Conservation (phyloP, 1,284 basidiomycete genomes). For the Ustilago esculenta region DNA sequence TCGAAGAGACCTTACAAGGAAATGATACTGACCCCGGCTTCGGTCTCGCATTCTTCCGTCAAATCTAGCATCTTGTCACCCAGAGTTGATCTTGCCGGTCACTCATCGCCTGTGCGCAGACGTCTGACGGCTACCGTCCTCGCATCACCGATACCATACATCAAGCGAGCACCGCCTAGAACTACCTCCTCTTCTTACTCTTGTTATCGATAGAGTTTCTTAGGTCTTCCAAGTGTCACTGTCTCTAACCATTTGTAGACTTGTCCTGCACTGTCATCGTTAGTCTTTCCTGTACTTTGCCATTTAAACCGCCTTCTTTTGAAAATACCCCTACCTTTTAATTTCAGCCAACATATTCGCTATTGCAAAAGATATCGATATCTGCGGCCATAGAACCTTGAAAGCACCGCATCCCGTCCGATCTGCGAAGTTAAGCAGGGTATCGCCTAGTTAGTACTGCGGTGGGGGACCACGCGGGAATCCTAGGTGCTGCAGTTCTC, state of each 20-base stretch:
- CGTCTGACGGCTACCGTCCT: background rate
- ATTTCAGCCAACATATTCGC: too few relatives aligned
- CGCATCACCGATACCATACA: conserved; percentile 26
- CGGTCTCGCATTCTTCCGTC: background rate
- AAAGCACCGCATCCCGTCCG: conserved; percentile 83
- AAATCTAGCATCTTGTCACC: background rate
- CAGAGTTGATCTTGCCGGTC: background rate
- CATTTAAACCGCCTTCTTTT: too few relatives aligned
- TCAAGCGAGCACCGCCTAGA: conserved; percentile 23
- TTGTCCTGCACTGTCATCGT: too few relatives aligned
- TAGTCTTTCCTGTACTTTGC: too few relatives aligned
- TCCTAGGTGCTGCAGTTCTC: conserved; percentile 77
- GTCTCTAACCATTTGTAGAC: too few relatives aligned
- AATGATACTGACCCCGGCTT: background rate
- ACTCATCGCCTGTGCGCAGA: background rate
- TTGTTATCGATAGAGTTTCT: too few relatives aligned
- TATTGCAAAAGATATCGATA: too few relatives aligned
- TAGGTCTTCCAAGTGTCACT: too few relatives aligned
- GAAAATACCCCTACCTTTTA: too few relatives aligned
- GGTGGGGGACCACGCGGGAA: conserved; percentile 84
- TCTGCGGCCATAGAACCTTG: conserved; percentile 81
- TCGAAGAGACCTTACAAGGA: background rate
- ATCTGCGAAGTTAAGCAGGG: conserved; percentile 82
- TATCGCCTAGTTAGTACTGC: conserved; percentile 82
- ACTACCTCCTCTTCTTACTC: background rate